Evolutionary conservation across 2,329 filamentous ascomycete genomes (phyloP).

Genomic region (Neurospora crassa): DNA sequence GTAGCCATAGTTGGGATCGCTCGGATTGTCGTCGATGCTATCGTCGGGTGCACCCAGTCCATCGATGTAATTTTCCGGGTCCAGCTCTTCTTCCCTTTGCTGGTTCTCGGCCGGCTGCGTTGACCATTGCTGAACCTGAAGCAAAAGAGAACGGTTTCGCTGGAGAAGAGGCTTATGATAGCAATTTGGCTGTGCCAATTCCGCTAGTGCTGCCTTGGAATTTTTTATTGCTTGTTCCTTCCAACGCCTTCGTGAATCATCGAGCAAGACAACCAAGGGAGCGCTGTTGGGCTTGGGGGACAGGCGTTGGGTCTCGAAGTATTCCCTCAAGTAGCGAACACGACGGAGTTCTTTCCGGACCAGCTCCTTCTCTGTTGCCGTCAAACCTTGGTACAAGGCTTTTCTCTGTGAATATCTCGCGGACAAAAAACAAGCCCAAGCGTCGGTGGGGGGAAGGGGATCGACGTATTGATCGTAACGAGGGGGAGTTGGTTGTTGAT

Average conservation of each 20-base stretch:
- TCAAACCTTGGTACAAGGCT: conserved; percentile 11
- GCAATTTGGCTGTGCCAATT: conserved; percentile 8
- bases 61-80: conserved; percentile 11
- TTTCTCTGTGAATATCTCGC: conserved; percentile 10
- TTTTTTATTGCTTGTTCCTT: conserved; percentile 4
- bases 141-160: conserved; percentile 11
- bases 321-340: conserved; percentile 13
- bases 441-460: conserved; percentile 11
- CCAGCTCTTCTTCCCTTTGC: conserved; percentile 1
- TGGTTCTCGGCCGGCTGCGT: conserved; percentile 5
- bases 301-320: conserved; percentile 8
- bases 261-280: conserved; percentile 8
- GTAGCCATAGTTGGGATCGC: conserved; percentile 15
- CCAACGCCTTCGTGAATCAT: conserved; percentile 10
- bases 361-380: conserved; percentile 11
- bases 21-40: conserved; percentile 12
- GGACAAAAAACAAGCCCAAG: conserved; percentile 14
- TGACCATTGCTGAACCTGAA: conserved; percentile 13
- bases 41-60: conserved; percentile 11
- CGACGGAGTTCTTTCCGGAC: conserved; percentile 14
- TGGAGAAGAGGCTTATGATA: conserved; percentile 5
- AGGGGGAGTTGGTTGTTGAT: not conserved
- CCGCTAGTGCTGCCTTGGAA: conserved; percentile 11
- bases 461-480: conserved; percentile 11
- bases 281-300: conserved; percentile 6